Percentiles rank a stretch among this genome's conserved stretches.
Conservation (phyloP, 169 alveolate species). For the Theileria sp. region DNA sequence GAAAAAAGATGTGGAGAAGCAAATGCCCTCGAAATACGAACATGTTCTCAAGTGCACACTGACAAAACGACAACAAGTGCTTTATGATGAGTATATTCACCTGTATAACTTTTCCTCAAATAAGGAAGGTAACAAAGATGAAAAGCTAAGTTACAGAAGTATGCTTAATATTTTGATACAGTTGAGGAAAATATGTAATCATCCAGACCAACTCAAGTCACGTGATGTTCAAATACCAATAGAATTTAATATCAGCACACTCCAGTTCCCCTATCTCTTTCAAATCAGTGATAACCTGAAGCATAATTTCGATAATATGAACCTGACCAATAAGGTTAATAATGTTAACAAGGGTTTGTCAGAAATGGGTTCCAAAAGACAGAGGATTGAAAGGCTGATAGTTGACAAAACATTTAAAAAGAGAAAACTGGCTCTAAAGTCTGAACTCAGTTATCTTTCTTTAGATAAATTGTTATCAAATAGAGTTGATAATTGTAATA, state of each 20-base stretch:
- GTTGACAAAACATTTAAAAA: neutral
- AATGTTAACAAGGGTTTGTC: neutral
- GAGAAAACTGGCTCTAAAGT: neutral
- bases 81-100: slow-evolving; percentile 96
- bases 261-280: slow-evolving; percentile 76
- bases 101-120: slow-evolving; percentile 48
- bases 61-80: slow-evolving; percentile 88
- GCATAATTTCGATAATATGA: neutral
- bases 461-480: neutral
- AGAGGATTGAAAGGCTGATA: neutral
- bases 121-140: slow-evolving; percentile 31
- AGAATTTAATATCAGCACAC: slow-evolving; percentile 26
- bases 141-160: slow-evolving; percentile 85
- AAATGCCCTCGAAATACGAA: slow-evolving; percentile 96
- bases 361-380: neutral
- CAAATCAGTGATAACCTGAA: neutral
- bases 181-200: slow-evolving; percentile 97
- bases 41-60: slow-evolving; percentile 91
- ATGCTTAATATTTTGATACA: slow-evolving; percentile 95
- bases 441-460: neutral
- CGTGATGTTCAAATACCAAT: slow-evolving; percentile 88
- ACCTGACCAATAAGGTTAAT: neutral
- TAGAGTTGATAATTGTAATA: neutral
- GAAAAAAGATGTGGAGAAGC: slow-evolving; percentile 98
- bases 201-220: slow-evolving; percentile 96